Evolutionary conservation across 495 filamentous ascomycete species (phyloP).

Genomic region (Aspergillus indologenus): DNA sequence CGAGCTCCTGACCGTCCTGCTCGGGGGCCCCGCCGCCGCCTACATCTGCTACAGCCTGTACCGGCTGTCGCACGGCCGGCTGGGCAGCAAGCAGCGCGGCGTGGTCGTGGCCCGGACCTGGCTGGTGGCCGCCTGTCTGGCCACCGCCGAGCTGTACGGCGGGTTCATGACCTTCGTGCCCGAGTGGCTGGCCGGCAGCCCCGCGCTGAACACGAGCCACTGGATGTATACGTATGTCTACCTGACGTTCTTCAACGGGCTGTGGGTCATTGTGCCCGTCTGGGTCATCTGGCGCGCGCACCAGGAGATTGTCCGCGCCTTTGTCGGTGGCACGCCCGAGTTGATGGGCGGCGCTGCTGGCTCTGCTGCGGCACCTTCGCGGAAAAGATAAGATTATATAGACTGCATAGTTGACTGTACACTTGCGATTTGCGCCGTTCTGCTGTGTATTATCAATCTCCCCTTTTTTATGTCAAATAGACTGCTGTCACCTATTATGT

Average conservation of each 20-base stretch:
- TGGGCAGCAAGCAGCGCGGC: conserved; percentile 18
- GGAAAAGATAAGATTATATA: background rate
- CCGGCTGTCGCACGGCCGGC: conserved; percentile 25
- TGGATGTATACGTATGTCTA: conserved; percentile 88
- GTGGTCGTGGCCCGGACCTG: conserved; percentile 55
- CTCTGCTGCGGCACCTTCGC: conserved; percentile 4
- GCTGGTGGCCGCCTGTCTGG: conserved; percentile 70
- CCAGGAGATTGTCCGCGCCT: conserved; percentile 42
- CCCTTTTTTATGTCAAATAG: background rate
- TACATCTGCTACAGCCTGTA: conserved; percentile 66
- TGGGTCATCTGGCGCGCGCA: conserved; percentile 72
- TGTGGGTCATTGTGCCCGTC: conserved; percentile 81
- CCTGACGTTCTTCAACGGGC: conserved; percentile 83
- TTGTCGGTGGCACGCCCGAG: background rate
- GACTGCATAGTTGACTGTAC: too few relatives aligned
- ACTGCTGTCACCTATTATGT: background rate
- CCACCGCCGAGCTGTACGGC: conserved; percentile 93
- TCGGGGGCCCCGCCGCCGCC: conserved; percentile 69
- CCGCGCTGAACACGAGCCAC: conserved; percentile 75
- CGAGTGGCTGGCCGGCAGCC: conserved; percentile 79
- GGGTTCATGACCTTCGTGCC: conserved; percentile 97
- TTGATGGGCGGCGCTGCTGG: background rate
- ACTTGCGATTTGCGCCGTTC: too few relatives aligned
- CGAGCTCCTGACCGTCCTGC: conserved; percentile 80
- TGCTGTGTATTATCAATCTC: too few relatives aligned